Conservation (phyloP, 805 yeast genomes). For the Saturnispora halmiae region DNA sequence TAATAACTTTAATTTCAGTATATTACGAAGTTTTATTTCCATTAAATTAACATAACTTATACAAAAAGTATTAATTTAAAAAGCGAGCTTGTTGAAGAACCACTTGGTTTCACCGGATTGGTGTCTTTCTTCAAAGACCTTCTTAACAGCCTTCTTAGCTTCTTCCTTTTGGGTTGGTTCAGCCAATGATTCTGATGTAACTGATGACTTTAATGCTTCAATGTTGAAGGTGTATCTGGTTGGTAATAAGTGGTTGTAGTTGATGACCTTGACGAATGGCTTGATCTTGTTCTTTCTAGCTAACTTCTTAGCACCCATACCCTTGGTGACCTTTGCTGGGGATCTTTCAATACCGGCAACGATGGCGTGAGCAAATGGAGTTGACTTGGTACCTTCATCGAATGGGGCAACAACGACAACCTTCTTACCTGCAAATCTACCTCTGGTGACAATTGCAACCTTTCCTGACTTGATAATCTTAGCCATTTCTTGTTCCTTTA, state of each 20-base stretch:
- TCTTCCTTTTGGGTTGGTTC: constrained; percentile 98
- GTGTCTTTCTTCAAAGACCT: constrained; percentile 99
- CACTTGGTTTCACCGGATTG: constrained; percentile 99
- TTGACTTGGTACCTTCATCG: constrained; percentile 97
- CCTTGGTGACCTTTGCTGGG: constrained; percentile 94
- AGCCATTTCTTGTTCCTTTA: constrained; percentile 54
- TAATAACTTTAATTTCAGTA: neutral
- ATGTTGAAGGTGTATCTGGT: constrained; percentile 98
- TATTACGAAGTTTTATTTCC: too few species aligned
- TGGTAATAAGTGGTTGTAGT: constrained; percentile 99
- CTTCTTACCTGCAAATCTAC: constrained; percentile 99
- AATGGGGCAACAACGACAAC: constrained; percentile 97
- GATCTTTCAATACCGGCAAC: constrained; percentile 99
- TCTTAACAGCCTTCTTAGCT: constrained; percentile 97
- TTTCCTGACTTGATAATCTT: constrained; percentile 99
- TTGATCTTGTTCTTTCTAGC: constrained; percentile 97
- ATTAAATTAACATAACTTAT: too few species aligned
- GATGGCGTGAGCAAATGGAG: constrained; percentile 98
- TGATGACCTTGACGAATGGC: constrained; percentile 97
- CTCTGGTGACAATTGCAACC: constrained; percentile 99
- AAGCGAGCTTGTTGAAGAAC: constrained; percentile 86
- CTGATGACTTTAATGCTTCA: constrained; percentile 85
- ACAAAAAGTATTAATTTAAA: constrained; percentile 25
- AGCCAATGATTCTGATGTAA: constrained; percentile 86
- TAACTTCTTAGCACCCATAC: constrained; percentile 90